These are phyloP conservation scores for Theileria luwenshuni DNA, from an alignment of 169 alveolate species.

Conservation along the genomic window DNA sequence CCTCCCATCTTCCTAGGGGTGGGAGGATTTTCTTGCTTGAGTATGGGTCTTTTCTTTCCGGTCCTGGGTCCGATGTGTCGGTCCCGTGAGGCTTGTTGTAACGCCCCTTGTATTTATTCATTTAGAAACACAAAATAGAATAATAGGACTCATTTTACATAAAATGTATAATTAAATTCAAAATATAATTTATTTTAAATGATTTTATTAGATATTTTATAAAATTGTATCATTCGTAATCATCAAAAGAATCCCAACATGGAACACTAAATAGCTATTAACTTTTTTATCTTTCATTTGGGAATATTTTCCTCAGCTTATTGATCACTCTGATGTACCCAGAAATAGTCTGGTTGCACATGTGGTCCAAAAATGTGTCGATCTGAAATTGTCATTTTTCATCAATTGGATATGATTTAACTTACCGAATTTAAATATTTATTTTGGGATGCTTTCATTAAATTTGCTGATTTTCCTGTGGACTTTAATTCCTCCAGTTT, in stretches of 20 bases:
- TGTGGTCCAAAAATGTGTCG: slow-evolving; percentile 20
- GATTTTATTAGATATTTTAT: not conserved
- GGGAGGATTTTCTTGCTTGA: not conserved
- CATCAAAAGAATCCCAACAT: slow-evolving; percentile 13
- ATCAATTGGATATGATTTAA: too few relatives aligned
- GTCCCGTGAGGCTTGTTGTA: too few relatives aligned
- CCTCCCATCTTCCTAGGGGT: slow-evolving; percentile 46
- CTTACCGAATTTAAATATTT: slow-evolving; percentile 18
- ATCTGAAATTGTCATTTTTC: not conserved
- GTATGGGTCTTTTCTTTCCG: not conserved
- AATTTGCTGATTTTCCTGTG: not conserved
- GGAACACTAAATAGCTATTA: not conserved
- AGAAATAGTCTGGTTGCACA: slow-evolving; percentile 32
- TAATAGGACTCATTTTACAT: too few relatives aligned
- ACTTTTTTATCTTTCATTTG: not conserved
- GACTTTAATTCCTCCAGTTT: slow-evolving; percentile 22
- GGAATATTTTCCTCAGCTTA: slow-evolving; percentile 22
- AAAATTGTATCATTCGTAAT: not conserved
- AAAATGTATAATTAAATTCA: too few relatives aligned
- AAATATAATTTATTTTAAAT: not conserved
- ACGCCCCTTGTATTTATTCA: too few relatives aligned
- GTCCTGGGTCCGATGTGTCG: slow-evolving; percentile 6
- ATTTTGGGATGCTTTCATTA: not conserved
- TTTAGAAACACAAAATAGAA: too few relatives aligned
- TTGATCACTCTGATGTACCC: slow-evolving; percentile 21